Evolutionary conservation across 2,329 filamentous ascomycete species (phyloP).

Genomic region (Scytalidium lignicola): DNA sequence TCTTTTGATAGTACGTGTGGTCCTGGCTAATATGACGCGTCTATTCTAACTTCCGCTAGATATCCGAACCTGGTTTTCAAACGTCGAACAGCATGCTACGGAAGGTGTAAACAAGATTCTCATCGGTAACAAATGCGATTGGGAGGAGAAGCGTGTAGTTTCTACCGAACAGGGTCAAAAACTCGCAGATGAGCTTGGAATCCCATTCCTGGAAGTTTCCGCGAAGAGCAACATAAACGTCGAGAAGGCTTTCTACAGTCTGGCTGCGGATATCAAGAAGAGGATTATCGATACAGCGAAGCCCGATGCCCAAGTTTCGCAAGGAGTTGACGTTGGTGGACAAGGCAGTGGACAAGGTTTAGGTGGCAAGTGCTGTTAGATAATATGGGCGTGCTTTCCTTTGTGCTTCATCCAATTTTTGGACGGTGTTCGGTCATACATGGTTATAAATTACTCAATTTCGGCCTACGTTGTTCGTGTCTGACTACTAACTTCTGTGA

Average conservation of each 20-base stretch:
- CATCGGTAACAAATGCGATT: conserved; percentile 99
- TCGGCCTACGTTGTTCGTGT: not conserved
- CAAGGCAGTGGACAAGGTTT: conserved; percentile 46
- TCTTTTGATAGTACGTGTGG: conserved; percentile 80
- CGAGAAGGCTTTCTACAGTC: conserved; percentile 94
- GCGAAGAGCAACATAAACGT: conserved; percentile 99
- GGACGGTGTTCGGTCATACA: conserved; percentile 28
- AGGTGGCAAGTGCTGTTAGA: conserved; percentile 75
- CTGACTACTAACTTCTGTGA: not conserved
- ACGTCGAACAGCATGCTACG: conserved; percentile 98
- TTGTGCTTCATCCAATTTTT: conserved; percentile 22
- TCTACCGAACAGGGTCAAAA: conserved; percentile 90
- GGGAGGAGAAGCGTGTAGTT: conserved; percentile 97
- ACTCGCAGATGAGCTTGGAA: conserved; percentile 90
- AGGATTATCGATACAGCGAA: conserved; percentile 88
- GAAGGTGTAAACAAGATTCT: conserved; percentile 99
- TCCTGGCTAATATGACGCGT: conserved; percentile 17
- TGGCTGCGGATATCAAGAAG: conserved; percentile 98
- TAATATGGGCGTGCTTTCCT: conserved; percentile 6
- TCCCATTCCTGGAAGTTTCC: conserved; percentile 96
- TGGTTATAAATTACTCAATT: conserved; percentile 21
- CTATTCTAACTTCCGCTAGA: conserved; percentile 47
- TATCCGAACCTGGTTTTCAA: conserved; percentile 99
- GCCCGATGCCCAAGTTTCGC: conserved; percentile 56
- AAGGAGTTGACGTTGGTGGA: conserved; percentile 64